phyloP scores from a whole-genome alignment of 2,329 filamentous ascomycete species.

The Aspergillus sp. region DNA sequence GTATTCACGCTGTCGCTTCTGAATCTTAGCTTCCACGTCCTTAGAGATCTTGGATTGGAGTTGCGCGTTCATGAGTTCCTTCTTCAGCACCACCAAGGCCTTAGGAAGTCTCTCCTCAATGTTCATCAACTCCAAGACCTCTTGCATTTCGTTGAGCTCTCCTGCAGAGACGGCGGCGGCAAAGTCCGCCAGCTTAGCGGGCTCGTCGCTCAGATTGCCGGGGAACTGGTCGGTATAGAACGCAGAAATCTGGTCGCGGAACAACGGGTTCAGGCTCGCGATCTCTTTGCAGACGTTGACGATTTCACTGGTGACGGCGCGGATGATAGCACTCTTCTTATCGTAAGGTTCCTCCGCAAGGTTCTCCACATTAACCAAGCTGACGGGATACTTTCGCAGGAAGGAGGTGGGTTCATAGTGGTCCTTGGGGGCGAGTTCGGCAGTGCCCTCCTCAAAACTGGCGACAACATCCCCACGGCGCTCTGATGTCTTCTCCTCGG shows the following conservation, averaged over 20 bases:
- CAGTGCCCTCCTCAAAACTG: conserved; percentile 84
- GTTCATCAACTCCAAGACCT: conserved; percentile 83
- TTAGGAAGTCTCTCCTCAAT: conserved; percentile 92
- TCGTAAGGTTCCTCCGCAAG: conserved; percentile 85
- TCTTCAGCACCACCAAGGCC: conserved; percentile 88
- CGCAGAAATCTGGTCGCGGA: conserved; percentile 94
- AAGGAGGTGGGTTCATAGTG: conserved; percentile 87
- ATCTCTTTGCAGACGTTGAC: conserved; percentile 99
- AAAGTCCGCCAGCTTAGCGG: conserved; percentile 93
- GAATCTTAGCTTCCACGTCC: conserved; percentile 96
- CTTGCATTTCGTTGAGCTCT: conserved; percentile 87
- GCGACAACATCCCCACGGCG: conserved; percentile 93
- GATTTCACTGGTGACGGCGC: conserved; percentile 93
- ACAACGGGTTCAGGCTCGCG: conserved; percentile 87
- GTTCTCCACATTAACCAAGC: conserved; percentile 93
- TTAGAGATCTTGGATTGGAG: conserved; percentile 96
- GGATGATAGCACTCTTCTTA: conserved; percentile 83
- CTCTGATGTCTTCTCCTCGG: conserved; percentile 54
- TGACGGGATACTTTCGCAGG: conserved; percentile 86
- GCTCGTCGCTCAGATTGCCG: conserved; percentile 92
- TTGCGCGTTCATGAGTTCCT: conserved; percentile 97
- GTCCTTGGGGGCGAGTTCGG: conserved; percentile 59
- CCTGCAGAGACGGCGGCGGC: conserved; percentile 95
- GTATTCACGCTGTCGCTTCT: conserved; percentile 95
- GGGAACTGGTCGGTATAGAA: conserved; percentile 95